Conservation (phyloP, 495 filamentous ascomycete genomes). For the Pseudotulostoma volvatum region DNA sequence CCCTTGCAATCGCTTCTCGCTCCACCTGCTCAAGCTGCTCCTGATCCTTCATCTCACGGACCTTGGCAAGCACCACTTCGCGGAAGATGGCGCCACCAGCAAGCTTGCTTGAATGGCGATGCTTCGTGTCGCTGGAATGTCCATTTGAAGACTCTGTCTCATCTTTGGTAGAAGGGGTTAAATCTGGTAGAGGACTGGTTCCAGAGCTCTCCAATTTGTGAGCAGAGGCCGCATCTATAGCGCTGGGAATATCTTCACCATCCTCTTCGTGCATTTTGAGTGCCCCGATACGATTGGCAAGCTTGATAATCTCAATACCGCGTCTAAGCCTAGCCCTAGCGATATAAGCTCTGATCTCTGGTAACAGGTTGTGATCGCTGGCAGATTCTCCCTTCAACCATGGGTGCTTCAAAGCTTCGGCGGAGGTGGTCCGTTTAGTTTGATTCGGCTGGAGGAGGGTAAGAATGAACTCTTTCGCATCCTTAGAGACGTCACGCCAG, state of each 20-base stretch:
- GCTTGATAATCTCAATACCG: slow-evolving; percentile 92
- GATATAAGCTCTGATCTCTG: slow-evolving; percentile 90
- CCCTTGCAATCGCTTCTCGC: slow-evolving; percentile 30
- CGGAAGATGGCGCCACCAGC: slow-evolving; percentile 88
- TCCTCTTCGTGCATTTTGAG: slow-evolving; percentile 94
- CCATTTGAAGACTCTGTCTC: slow-evolving; percentile 4
- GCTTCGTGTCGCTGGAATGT: slow-evolving; percentile 25
- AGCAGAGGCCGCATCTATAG: slow-evolving; percentile 24
- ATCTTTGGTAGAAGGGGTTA: slow-evolving; percentile 1
- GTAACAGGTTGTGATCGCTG: slow-evolving; percentile 88
- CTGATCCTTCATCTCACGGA: slow-evolving; percentile 77
- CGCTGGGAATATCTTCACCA: slow-evolving; percentile 53
- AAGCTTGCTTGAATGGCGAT: slow-evolving; percentile 53
- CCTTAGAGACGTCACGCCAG: slow-evolving; percentile 92
- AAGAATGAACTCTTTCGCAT: slow-evolving; percentile 91
- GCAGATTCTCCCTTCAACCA: slow-evolving; percentile 89
- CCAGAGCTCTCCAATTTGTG: slow-evolving; percentile 6
- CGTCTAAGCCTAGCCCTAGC: slow-evolving; percentile 77
- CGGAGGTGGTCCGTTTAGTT: slow-evolving; percentile 58
- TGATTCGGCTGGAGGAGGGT: slow-evolving; percentile 66
- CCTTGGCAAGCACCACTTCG: slow-evolving; percentile 94
- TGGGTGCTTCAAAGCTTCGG: slow-evolving; percentile 65
- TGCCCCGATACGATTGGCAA: slow-evolving; percentile 90
- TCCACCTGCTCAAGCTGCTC: slow-evolving; percentile 58
- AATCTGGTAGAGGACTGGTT: slow-evolving; percentile 5